Percentiles rank a stretch among this genome's conserved stretches.
Conservation (phyloP, 2,329 filamentous ascomycete species). For the Talaromyces sp. region DNA sequence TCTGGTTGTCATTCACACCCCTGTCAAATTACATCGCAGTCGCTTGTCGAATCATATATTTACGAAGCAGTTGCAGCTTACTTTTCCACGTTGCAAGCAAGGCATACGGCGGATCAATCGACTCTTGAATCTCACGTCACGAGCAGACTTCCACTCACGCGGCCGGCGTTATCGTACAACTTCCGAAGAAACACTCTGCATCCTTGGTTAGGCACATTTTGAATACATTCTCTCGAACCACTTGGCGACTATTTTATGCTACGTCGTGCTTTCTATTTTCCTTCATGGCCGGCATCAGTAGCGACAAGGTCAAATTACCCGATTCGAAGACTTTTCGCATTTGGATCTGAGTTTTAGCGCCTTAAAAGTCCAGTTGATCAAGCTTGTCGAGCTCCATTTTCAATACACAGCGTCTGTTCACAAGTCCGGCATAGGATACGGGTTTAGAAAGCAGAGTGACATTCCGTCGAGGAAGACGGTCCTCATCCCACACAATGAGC, state of each 20-base stretch:
- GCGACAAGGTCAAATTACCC: slow-evolving; percentile 11
- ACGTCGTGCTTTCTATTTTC: background rate
- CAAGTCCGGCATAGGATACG: background rate
- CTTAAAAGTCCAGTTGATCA: background rate
- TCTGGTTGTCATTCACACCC: background rate
- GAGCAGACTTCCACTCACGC: background rate
- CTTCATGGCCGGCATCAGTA: slow-evolving; percentile 21
- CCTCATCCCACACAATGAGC: slow-evolving; percentile 28
- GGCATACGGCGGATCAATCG: background rate
- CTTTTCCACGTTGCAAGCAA: background rate
- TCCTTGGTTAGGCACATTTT: background rate
- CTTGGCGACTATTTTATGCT: background rate
- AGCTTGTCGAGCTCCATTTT: background rate
- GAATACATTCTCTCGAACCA: slow-evolving; percentile 5
- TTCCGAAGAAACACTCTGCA: background rate
- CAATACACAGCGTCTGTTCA: background rate
- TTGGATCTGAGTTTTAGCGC: background rate
- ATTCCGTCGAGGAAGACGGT: background rate
- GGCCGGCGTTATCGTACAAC: background rate
- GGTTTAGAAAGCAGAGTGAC: background rate
- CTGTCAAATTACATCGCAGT: background rate
- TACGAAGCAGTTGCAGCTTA: background rate
- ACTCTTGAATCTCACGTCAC: background rate
- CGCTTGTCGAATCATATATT: background rate
- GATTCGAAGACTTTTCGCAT: slow-evolving; percentile 12